Conservation (phyloP, 345 rosid genomes). For the Hibiscus trionum region DNA sequence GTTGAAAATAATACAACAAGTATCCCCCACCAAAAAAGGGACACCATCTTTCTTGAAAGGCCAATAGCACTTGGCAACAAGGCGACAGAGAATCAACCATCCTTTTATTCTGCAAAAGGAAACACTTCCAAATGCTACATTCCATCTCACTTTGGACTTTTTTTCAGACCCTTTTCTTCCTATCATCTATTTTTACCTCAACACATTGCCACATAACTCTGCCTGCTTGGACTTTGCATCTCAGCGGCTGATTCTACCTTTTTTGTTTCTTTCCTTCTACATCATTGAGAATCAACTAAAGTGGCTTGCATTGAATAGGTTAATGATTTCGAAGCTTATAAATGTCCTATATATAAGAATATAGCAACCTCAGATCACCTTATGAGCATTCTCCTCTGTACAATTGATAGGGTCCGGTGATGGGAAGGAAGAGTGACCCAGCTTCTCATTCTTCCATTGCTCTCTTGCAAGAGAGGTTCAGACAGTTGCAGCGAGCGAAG, state of each 20-base stretch:
- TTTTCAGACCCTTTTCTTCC: conserved; percentile 12
- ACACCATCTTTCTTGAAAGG: too few species aligned
- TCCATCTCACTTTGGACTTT: conserved; percentile 17
- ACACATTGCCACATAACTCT: not conserved
- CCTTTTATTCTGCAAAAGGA: conserved; percentile 9
- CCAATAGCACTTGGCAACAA: conserved; percentile 10
- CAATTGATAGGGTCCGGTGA: not conserved
- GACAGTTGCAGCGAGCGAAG: conserved; percentile 30
- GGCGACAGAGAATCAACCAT: conserved; percentile 10
- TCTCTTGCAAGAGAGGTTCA: conserved; percentile 41
- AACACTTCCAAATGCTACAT: conserved; percentile 25
- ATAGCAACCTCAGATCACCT: conserved; percentile 1
- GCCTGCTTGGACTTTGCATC: conserved; percentile 24
- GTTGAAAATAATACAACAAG: not conserved
- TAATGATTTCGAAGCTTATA: conserved; percentile 3
- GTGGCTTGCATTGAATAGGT: not conserved
- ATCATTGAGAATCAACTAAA: conserved; percentile 10
- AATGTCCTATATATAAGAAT: conserved; percentile 13
- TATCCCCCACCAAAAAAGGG: too few species aligned
- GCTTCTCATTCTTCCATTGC: conserved; percentile 32
- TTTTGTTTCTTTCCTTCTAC: not conserved
- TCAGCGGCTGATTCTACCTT: conserved; percentile 17
- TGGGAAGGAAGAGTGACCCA: conserved; percentile 25
- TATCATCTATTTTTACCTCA: conserved; percentile 5
- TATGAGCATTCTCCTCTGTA: not conserved